Evolutionary conservation across 257 asterid genomes (phyloP).

Genomic region (Gentiana straminea): DNA sequence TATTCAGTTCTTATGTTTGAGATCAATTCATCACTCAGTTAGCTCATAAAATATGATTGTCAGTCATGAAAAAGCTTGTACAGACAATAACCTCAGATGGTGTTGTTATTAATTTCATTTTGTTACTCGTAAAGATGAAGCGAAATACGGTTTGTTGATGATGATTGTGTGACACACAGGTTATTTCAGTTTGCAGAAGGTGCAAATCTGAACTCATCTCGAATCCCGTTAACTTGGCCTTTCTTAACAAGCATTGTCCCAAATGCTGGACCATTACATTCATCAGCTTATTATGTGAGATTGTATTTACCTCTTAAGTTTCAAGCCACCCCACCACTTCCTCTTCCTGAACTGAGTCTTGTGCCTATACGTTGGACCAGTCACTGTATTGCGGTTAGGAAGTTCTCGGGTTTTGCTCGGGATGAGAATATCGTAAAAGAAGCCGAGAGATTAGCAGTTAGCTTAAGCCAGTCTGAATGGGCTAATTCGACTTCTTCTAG

Average conservation of each 20-base stretch:
- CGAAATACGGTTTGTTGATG: too few relatives aligned
- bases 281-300: conserved; percentile 57
- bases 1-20: too few relatives aligned
- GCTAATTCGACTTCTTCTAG: conserved; percentile 39
- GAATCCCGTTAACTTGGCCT: conserved; percentile 61
- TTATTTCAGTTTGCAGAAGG: conserved; percentile 74
- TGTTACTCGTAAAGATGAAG: too few relatives aligned
- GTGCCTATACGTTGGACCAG: conserved; percentile 39
- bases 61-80: too few relatives aligned
- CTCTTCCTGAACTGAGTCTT: conserved; percentile 69
- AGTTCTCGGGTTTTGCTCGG: conserved; percentile 73
- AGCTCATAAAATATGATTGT: too few relatives aligned
- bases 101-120: too few relatives aligned
- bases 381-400: conserved; percentile 69
- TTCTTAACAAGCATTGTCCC: conserved; percentile 78
- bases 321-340: conserved; percentile 58
- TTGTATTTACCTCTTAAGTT: conserved; percentile 50
- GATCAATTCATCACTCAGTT: too few relatives aligned
- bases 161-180: conserved; percentile 20
- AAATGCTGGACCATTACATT: conserved; percentile 75
- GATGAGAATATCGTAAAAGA: conserved; percentile 67
- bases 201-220: conserved; percentile 66
- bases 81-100: too few relatives aligned
- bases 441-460: conserved; percentile 60
- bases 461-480: conserved; percentile 66